Conservation (phyloP, 192 early-diverging fungal species). For the Entrophospora sp. region DNA sequence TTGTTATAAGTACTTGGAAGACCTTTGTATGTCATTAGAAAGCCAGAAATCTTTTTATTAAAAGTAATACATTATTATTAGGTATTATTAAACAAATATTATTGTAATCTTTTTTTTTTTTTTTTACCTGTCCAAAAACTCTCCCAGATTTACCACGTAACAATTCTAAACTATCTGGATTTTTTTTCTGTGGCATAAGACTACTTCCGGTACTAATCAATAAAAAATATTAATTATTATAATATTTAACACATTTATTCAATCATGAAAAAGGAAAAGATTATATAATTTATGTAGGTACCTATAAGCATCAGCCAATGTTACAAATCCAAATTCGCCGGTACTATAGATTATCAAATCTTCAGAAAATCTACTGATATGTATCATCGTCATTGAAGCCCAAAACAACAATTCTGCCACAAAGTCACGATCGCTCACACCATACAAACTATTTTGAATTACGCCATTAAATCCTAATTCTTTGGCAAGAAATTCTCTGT, state of each 20-base stretch:
- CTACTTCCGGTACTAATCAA: constrained; percentile 79
- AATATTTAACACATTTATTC: neutral
- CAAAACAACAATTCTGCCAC: constrained; percentile 96
- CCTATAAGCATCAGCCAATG: constrained; percentile 92
- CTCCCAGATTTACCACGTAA: constrained; percentile 95
- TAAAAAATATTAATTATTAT: neutral
- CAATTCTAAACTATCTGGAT: constrained; percentile 93
- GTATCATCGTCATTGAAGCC: constrained; percentile 84
- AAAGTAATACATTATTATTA: no score
- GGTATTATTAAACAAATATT: no score
- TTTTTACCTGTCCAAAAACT: constrained; percentile 76
- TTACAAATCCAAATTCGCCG: constrained; percentile 91
- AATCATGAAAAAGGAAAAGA: neutral
- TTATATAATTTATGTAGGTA: no score
- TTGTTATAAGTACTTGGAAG: constrained; percentile 98
- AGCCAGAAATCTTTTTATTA: constrained; percentile 64
- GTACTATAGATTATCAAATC: constrained; percentile 94
- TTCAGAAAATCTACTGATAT: constrained; percentile 84
- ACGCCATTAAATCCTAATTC: constrained; percentile 82
- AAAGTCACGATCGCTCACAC: constrained; percentile 93
- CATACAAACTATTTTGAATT: constrained; percentile 86
- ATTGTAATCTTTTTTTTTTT: neutral
- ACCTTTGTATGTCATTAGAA: constrained; percentile 98
- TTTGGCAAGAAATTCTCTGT: constrained; percentile 79
- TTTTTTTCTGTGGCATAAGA: constrained; percentile 99